These are phyloP conservation scores for Dentipellis sp. DNA, from an alignment of 768 basidiomycete genomes.

Conservation along the genomic window DNA sequence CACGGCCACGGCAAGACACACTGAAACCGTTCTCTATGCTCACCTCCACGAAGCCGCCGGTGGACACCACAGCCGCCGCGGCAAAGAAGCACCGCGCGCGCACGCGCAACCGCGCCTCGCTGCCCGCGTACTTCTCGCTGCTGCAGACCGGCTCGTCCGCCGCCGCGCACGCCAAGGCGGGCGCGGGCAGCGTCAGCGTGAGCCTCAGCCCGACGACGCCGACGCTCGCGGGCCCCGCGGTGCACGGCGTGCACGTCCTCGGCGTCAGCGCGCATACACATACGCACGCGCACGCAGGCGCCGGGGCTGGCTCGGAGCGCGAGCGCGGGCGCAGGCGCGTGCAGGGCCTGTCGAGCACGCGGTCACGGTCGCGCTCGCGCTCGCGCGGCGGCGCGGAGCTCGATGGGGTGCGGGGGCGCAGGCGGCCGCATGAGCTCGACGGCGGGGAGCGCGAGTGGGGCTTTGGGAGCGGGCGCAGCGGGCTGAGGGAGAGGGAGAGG, in stretches of 20 bases:
- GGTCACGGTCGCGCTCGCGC: conserved; percentile 7
- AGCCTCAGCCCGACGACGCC: conserved; percentile 25
- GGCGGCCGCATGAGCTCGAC: conserved; percentile 44
- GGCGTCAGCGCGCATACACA: conserved; percentile 12
- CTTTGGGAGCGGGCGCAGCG: conserved; percentile 56
- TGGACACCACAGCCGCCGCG: background rate
- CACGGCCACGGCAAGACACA: background rate
- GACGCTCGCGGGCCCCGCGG: background rate
- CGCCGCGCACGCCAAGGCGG: background rate
- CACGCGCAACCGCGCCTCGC: conserved; percentile 58
- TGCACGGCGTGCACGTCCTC: conserved; percentile 16
- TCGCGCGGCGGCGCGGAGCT: conserved; percentile 6
- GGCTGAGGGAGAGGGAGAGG: conserved; percentile 38
- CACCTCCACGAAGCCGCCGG: background rate
- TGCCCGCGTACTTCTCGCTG: conserved; percentile 70
- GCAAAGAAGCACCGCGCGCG: conserved; percentile 21
- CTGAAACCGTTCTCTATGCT: background rate
- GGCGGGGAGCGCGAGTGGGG: conserved; percentile 48
- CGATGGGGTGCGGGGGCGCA: conserved; percentile 37
- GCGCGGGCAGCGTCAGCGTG: conserved; percentile 7
- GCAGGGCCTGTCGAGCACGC: background rate
- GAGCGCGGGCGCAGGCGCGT: background rate
- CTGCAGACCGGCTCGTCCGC: conserved; percentile 41
- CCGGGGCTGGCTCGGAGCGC: background rate
- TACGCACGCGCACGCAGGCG: too few species aligned